Conservation (phyloP, 768 basidiomycete genomes). For the Tephrocybe rancida region DNA sequence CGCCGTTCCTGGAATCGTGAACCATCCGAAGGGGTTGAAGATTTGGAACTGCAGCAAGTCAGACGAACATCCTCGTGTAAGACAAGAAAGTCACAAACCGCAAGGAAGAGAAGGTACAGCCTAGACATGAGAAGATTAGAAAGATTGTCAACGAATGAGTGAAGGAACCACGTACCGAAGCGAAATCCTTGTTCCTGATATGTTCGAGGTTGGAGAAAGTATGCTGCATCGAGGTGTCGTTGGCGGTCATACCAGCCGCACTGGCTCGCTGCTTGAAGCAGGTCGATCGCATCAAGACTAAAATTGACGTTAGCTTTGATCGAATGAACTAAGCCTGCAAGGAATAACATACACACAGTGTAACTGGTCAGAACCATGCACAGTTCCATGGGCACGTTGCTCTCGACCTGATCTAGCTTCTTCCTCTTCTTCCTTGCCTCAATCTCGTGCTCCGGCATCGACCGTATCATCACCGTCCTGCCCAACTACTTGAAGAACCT, state of each 20-base stretch:
- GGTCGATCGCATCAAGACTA: conserved; percentile 45
- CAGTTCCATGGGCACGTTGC: conserved; percentile 67
- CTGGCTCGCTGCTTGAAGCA: conserved; percentile 53
- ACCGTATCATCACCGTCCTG: conserved; percentile 21
- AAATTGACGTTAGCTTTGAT: too few relatives aligned
- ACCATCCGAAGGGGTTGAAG: conserved; percentile 35
- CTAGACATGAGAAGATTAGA: conserved; percentile 13
- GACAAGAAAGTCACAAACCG: conserved; percentile 33
- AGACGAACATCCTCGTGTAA: conserved; percentile 20
- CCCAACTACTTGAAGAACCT: conserved; percentile 51
- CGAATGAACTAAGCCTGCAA: too few relatives aligned
- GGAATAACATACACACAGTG: conserved; percentile 39
- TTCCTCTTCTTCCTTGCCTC: conserved; percentile 32
- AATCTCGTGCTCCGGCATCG: conserved; percentile 18
- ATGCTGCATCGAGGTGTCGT: conserved; percentile 53
- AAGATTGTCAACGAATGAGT: neutral
- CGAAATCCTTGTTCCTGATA: conserved; percentile 62
- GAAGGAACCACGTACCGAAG: conserved; percentile 48
- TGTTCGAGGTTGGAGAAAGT: conserved; percentile 60
- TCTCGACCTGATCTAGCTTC: conserved; percentile 43
- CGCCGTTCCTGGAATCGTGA: conserved; percentile 62
- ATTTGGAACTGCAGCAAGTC: conserved; percentile 50
- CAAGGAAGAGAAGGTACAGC: conserved; percentile 36
- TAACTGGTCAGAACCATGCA: conserved; percentile 57
- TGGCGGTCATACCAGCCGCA: conserved; percentile 49